These are phyloP conservation scores for Phytophthora constricta DNA, from an alignment of 352 stramenopile genomes.

Conservation along the genomic window DNA sequence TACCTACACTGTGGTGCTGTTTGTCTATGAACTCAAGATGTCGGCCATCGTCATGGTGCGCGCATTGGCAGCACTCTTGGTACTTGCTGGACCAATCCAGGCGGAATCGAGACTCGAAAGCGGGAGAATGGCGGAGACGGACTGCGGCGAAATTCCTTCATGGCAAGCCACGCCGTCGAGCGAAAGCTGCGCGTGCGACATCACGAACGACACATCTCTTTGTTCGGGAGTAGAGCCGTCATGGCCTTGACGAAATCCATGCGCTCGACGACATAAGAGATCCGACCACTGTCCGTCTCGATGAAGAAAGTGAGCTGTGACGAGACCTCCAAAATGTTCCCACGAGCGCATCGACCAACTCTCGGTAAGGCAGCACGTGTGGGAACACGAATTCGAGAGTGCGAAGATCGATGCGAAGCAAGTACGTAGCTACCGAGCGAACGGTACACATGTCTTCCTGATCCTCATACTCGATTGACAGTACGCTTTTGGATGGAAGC, in stretches of 20 bases:
- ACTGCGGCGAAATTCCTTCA: neutral
- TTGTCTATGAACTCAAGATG: conserved; percentile 7
- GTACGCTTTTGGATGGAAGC: conserved; percentile 9
- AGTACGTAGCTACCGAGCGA: conserved; percentile 17
- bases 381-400: conserved; percentile 19
- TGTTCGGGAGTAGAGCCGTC: conserved; percentile 3
- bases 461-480: conserved; percentile 5
- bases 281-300: neutral
- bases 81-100: neutral
- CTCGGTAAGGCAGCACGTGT: conserved; percentile 3
- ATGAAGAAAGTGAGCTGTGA: conserved; percentile 5
- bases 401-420: conserved; percentile 5
- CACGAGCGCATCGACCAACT: neutral
- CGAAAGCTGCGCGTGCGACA: conserved; percentile 8
- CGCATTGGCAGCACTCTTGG: neutral
- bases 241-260: conserved; percentile 10
- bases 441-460: conserved; percentile 10
- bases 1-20: no score
- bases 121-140: neutral
- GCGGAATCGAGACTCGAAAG: no score
- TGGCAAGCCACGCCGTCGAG: conserved; percentile 4
- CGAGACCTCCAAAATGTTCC: conserved; percentile 1
- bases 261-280: conserved; percentile 9
- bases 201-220: conserved; percentile 8
- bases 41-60: conserved; percentile 19